Base-by-base conservation (phyloP, 306 rosid species). In the Nissolia schottii region DNA sequence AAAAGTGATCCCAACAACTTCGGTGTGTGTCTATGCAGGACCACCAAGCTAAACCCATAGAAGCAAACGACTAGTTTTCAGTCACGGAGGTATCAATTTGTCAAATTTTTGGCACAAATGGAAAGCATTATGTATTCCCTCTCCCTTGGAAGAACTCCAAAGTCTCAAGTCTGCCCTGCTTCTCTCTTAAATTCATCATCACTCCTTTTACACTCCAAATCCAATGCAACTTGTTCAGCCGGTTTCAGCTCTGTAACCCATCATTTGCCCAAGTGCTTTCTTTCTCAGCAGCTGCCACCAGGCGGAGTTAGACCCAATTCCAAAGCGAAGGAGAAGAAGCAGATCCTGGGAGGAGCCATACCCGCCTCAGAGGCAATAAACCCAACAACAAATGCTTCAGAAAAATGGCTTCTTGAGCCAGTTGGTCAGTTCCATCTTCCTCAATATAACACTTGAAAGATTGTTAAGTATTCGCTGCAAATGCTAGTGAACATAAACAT, bases 321-420 rank as follows among this genome's bases (percentile, higher is more conserved):
- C n/a, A 82, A 37, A 79, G 11, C 76, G 18, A 80, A 60, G 51
- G 73, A 60, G 20, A 79, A 23, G 45, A 79, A 23, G 45, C 60
- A 57, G 59, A 75, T 22, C 18, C 40, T 83, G 6, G 51, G 22
- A 2, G 78, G 79, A 76, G 68, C 75, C 32, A 23, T 75, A 1
- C 64, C 38, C 50, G 86, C 87, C 67, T 86, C 92, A 13, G 73
- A 86, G 19, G 74, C 85, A 54, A 40, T 73, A 27, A 64, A 3
- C 43, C 79, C 84, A 38, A 65, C 80, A 10, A 28, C 84, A 10
- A 55, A 28, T 16, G 67, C 64, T 61, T 43, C 87, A 6, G 82
- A 84, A 71, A 82, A 71, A 79, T 93, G 98, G 98, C 87, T 93
- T 80, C 96, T 93, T 77, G 88, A 79, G 61, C 97, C 98, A 68